A percentile compares a stretch with the other conserved stretches of the same genome.
phyloP scores from a whole-genome alignment of 345 rosid species.

The Citrus reticulata region DNA sequence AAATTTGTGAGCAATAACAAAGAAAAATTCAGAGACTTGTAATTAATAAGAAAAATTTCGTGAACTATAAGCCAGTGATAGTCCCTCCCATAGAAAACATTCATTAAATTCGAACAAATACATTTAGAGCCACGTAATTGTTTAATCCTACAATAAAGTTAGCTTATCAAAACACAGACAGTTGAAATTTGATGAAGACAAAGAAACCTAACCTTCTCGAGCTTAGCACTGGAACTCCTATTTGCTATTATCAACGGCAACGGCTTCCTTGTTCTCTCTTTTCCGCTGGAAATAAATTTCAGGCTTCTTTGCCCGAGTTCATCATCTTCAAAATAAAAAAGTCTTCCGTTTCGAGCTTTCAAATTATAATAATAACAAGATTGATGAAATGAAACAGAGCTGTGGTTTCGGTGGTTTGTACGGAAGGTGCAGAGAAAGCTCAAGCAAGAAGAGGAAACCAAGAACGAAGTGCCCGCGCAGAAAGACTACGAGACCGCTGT shows the following conservation, averaged over 20 bases:
- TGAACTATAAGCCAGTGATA: too few relatives aligned
- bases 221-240: conserved; percentile 41
- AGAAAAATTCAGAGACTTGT: too few relatives aligned
- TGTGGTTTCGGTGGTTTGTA: conserved; percentile 12
- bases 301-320: conserved; percentile 75
- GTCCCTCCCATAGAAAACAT: too few relatives aligned
- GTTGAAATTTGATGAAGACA: too few relatives aligned
- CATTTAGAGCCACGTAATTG: too few relatives aligned
- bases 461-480: conserved; percentile 4
- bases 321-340: conserved; percentile 9
- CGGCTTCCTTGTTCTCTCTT: conserved; percentile 69
- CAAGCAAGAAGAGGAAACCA: conserved; percentile 32
- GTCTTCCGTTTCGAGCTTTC: neutral
- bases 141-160: too few relatives aligned
- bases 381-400: conserved; percentile 7
- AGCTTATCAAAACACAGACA: too few relatives aligned
- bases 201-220: conserved; percentile 59
- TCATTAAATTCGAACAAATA: too few relatives aligned
- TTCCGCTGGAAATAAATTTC: conserved; percentile 89
- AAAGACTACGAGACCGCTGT: neutral
- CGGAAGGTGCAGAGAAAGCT: conserved; percentile 3
- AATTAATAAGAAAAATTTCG: too few relatives aligned
- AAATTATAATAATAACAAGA: neutral
- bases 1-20: too few relatives aligned
- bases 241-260: conserved; percentile 62